phyloP scores from a whole-genome alignment of 345 rosid genomes.

The Melaleuca quinquenervia region DNA sequence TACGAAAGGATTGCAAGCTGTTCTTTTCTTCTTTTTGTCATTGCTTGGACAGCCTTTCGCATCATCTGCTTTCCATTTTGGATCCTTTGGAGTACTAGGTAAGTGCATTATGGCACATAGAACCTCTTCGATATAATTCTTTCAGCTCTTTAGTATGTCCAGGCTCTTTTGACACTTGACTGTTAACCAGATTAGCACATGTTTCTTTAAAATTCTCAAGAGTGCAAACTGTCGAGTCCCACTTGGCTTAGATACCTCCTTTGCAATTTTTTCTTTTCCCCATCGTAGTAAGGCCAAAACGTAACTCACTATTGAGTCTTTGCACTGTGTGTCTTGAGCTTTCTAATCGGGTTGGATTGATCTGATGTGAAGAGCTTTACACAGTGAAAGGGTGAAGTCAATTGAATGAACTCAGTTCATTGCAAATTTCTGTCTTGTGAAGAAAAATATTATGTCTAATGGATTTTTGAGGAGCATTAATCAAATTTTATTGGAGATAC shows the following conservation, averaged over 20 bases:
- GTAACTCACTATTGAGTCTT: not conserved
- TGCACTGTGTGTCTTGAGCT: not conserved
- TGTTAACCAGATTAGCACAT: not conserved
- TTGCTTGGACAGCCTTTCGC: conserved; percentile 52
- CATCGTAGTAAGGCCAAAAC: not conserved
- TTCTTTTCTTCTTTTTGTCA: conserved; percentile 34
- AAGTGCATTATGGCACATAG: not conserved
- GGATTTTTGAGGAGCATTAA: not conserved
- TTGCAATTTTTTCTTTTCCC: not conserved
- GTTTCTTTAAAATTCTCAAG: not conserved
- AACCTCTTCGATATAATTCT: not conserved
- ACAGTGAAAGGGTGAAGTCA: not conserved
- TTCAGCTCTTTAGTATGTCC: not conserved
- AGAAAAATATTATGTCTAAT: not conserved
- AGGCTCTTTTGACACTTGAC: not conserved
- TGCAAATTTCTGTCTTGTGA: not conserved
- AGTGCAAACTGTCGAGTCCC: not conserved
- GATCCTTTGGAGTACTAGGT: conserved; percentile 83
- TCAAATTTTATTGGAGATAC: not conserved
- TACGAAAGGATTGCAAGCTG: conserved; percentile 39
- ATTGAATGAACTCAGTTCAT: not conserved
- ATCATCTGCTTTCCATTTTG: conserved; percentile 54
- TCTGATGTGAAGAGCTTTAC: not conserved
- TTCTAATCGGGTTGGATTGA: not conserved
- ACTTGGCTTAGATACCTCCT: not conserved